These are phyloP conservation scores for Lolium rigidum DNA, from an alignment of 176 grass and related monocot species.

Conservation along the genomic window DNA sequence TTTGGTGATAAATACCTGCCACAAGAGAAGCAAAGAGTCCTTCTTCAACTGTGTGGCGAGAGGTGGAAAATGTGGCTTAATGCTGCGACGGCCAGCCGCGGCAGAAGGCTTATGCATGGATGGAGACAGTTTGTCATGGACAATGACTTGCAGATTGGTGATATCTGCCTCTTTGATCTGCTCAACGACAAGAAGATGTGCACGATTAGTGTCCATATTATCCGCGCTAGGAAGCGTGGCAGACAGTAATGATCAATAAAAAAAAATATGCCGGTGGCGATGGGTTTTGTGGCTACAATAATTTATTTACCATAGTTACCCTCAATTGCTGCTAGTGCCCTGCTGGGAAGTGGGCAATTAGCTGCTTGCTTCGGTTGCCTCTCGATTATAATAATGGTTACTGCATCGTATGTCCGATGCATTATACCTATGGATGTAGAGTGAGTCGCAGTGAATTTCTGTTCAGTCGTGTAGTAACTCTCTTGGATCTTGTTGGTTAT, in stretches of 20 bases:
- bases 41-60: background rate
- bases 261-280: background rate
- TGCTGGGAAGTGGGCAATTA: too few species aligned
- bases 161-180: background rate
- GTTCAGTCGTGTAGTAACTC: background rate
- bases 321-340: background rate
- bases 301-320: background rate
- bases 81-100: background rate
- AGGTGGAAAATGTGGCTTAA: background rate
- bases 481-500: background rate
- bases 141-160: conserved; percentile 16
- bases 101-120: background rate
- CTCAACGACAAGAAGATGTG: background rate
- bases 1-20: conserved; percentile 20
- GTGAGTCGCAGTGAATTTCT: background rate
- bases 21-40: background rate
- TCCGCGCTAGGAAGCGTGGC: background rate
- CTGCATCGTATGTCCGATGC: background rate
- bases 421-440: background rate
- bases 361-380: too few species aligned
- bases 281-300: background rate
- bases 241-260: background rate
- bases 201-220: background rate
- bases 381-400: background rate
- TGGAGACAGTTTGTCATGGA: conserved; percentile 13